Base-by-base conservation (phyloP, 768 basidiomycete genomes). In the Phlegmacium glaucopus region DNA sequence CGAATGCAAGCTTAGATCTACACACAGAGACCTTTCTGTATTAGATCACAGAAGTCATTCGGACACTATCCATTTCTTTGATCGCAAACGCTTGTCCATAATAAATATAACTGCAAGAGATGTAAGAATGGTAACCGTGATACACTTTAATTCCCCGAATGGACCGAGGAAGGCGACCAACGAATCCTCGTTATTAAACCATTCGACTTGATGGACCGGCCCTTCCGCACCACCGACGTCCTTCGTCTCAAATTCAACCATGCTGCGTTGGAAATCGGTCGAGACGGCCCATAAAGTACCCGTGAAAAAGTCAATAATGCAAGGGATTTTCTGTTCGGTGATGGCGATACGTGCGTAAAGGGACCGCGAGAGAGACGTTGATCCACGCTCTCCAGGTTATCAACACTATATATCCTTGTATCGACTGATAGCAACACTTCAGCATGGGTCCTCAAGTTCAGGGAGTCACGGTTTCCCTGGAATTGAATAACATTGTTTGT, bases 171-270 rank as follows among this genome's bases (percentile, higher is more conserved):
- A 72, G 3, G 93, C 70, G 0, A 83, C 87, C 26, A 85, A 67
- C 15, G 77, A 70, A 36, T 82, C 79, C 91, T 99, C 94, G 60
- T 93, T 92, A 1, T 94, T 94, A 63, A 94, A 97, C 96, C 96
- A 99, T 59, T 87, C 88, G 0, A 93, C 83, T 54, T 87, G 85
- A 29, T 74, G 72, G 3, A 90, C 75, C 4, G 72, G 64, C 2
- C 83, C 86, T 15, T 81, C 74, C 0, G 76, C 79, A 6, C 73
- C 79, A 49, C 70, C 59, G 26, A 79, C 75, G 22, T 69, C 72
- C 7, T 64, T 72, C 2, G 88, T 87, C 47, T 93, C 82, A 54
- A 90, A 93, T 61, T 96, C 94, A 4, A 91, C 89, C 55, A 95
- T 76, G 57, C 78, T 89, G 35, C 90, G 79, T 53, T 90, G 85